These are phyloP conservation scores for Cornus controversa DNA, from an alignment of 148 eudicot species.

Conservation along the genomic window DNA sequence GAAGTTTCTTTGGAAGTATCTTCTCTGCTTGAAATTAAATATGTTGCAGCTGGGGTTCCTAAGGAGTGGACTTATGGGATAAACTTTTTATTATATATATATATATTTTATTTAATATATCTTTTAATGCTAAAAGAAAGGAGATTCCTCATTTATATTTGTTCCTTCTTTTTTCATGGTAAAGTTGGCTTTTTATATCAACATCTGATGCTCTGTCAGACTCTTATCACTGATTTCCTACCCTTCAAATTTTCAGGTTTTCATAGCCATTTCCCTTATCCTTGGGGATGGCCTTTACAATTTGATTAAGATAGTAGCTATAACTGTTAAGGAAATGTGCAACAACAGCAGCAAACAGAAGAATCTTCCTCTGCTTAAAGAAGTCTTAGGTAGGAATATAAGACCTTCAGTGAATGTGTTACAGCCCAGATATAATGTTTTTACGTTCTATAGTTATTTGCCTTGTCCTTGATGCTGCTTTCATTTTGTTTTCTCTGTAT, in stretches of 20 bases:
- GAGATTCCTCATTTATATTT: background rate
- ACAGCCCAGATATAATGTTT: background rate
- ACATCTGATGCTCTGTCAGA: background rate
- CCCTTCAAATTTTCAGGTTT: conserved; percentile 39
- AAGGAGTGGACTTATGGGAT: too few species aligned
- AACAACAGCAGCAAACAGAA: conserved; percentile 47
- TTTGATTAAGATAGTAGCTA: conserved; percentile 54
- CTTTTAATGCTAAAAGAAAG: background rate
- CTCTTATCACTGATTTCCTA: background rate
- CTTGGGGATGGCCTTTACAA: conserved; percentile 77
- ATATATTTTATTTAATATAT: too few species aligned
- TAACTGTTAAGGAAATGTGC: conserved; percentile 46
- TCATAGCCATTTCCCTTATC: conserved; percentile 62
- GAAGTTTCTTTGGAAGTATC: too few species aligned
- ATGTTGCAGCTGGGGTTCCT: too few species aligned
- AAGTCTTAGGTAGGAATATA: conserved; percentile 40
- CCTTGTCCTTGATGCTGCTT: conserved; percentile 1
- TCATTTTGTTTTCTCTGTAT: background rate
- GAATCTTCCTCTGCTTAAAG: conserved; percentile 45
- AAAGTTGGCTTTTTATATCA: background rate
- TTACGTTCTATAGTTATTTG: background rate
- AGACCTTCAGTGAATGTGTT: background rate
- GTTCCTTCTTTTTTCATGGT: background rate
- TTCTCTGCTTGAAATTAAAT: too few species aligned
- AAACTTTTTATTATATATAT: too few species aligned